Evolutionary conservation across 768 basidiomycete species (phyloP), one percentile per base, ranked within the genome.

Genomic region (Lepiota brunneoincarnata): DNA sequence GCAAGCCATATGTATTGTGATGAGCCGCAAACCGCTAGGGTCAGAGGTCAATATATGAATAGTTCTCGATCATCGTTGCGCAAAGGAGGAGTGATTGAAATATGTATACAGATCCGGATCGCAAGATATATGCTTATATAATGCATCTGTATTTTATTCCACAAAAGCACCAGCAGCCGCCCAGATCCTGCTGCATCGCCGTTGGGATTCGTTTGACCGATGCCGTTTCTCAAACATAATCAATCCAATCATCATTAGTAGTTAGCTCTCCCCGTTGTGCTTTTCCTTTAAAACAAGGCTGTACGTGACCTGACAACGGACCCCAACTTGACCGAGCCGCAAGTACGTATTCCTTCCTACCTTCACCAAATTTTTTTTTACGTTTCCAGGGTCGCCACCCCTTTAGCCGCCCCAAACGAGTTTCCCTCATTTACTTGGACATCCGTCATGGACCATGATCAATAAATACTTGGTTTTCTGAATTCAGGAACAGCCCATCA

Each of bases 151-250:
- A 12, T 28, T 18, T 20, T 21, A 35, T 35, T 20, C 40, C 21
- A 10, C 35, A n/a, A 24, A 20, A 18, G 31, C 45, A 39, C 43
- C 11, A 42, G 31, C 20, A 43, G 34, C 53, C 46, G 44, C 49
- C 37, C 57, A 55, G 57, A 58, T 58, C 57, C 43, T 11, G 46
- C n/a, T 39, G 38, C 43, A 48, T 53, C 35, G 40, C 11, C 40
- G 11, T 42, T 12, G 18, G 18, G n/a, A 31, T 46, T 47, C 38
- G 28, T 41, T 20, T 40, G 53, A 40, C 35, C 45, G 24, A 48
- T 38, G 24, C 18, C 37, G 44, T 47, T 44, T 34, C 51, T 54
- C 37, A 48, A 54, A 47, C 46, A 48, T 47, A 39, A 54, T 54
- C 53, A 48, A 35, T 31, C 17, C 23, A 40, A 35, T 26, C 38